Base-by-base conservation (phyloP, 176 grass and related monocot genomes). In the Echinochloa phyllopogon region DNA sequence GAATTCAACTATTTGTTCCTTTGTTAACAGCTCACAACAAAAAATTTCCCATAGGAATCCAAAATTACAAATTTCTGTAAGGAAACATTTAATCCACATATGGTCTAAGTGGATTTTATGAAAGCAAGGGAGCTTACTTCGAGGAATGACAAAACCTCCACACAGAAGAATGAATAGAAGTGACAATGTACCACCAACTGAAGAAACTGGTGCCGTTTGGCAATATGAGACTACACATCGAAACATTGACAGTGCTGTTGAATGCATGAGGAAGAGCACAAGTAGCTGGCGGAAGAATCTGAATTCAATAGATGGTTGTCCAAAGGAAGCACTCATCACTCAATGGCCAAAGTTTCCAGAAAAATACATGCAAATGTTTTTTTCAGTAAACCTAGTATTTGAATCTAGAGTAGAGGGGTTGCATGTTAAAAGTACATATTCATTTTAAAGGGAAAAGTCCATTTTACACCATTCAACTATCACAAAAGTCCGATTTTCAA, bases 121-220 rank as follows among this genome's bases (percentile, higher is more conserved):
- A 65, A 76, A 87, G 41, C 27, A 75, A 71, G 25, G 12, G 11
- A 77, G 6, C 88, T 91, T 93, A 93, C 90, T 3, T 1, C n/a
- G 65, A 85, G 94, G 94, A 72, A 95, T 87, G 81, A 95, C 4
- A 69, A 95, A 95, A 62, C 94, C 94, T 7, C 94, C 90, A 40
- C 90, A 91, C 10, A 92, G 57, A 63, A 95, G 50, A 25, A 84
- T 42, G 59, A 88, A 0, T 45, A 86, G 33, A 58, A 85, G 53
- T 50, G 16, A 3, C 53, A 80, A 6, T 12, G 59, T 85, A 44
- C 76, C 71, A 80, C 75, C 29, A 10, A 91, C 1, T 29, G 81
- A 12, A 51, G 80, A 55, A 53, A 16, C 57, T 44, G 84, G 83
- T 6, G 64, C 45, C 23, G 85, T 93, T 89, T 93, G 88, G 60